Base-by-base conservation (phyloP, 2,329 filamentous ascomycete genomes). In the Ophiostoma piceae region DNA sequence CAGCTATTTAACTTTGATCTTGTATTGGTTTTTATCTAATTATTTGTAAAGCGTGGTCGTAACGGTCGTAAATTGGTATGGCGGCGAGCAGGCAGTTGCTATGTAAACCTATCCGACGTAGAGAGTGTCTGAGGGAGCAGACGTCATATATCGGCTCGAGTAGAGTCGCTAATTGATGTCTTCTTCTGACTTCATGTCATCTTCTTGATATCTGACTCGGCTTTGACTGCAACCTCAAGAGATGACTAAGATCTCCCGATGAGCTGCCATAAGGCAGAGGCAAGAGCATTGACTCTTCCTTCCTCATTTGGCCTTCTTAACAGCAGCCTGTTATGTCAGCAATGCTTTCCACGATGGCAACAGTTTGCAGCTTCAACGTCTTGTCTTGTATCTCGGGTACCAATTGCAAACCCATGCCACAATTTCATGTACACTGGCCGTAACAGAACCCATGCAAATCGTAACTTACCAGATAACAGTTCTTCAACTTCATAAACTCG, bases 401-500 rank as follows among this genome's bases (percentile, higher is more conserved):
- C 57, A 60, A n/a, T 22, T 29, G 57, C 57, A 62, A 32, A 32
- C 3, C 26, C 65, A 22, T 47, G 16, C 54, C 16, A 6, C 19
- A 26, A 43, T 29, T 11, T 12, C 26, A 57, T 16, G 29, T 19
- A 32, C 7, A 41, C 32, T 41, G 7, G 5, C 35, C 3, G 37
- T 8, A 51, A n/a, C 29, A 57, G 14, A 19, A 6, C 19, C 19
- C 19, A n/a, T 47, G 2, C 16, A 47, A 16, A 47, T 19, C 43
- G 16, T 1, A 47, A 54, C 85, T 75, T 83, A 97, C 94, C 76
- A 96, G 76, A 77, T 92, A 96, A 77, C 94, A 98, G 74, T 96
- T 84, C 78, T 96, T 97, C 67, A 98, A 79, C 74, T 82, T 88
- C 79, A 95, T 82, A 75, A 99, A 98, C 77, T 97, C 93, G 71